Evolutionary conservation across 352 stramenopile species (phyloP).

Genomic region (Blastocystis sp.): DNA sequence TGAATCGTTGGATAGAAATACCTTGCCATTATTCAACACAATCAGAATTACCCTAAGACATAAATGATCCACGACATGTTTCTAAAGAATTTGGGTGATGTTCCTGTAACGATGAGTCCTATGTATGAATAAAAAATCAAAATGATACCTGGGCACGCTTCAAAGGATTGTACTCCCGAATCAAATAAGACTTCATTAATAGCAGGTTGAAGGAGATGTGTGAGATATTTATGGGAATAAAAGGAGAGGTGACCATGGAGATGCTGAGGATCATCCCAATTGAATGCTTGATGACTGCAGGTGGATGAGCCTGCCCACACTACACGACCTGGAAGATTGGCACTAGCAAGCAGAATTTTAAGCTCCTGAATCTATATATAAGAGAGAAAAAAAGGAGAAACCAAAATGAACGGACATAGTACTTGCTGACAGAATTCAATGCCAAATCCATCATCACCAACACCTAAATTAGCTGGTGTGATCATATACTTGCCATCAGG

Average conservation of each 20-base stretch:
- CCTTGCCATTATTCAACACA: background rate
- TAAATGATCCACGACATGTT: conserved; percentile 63
- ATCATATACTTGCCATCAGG: conserved; percentile 47
- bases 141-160: conserved; percentile 42
- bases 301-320: conserved; percentile 59
- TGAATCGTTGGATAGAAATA: conserved; percentile 64
- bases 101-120: conserved; percentile 52
- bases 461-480: conserved; percentile 30
- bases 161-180: conserved; percentile 45
- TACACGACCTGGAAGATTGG: conserved; percentile 62
- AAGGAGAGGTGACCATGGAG: conserved; percentile 53
- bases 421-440: conserved; percentile 66
- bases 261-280: conserved; percentile 64
- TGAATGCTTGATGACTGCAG: conserved; percentile 50
- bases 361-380: conserved; percentile 44
- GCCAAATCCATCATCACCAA: conserved; percentile 32
- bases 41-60: background rate
- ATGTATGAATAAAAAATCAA: background rate
- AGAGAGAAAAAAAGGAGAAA: background rate
- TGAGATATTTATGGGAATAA: conserved; percentile 62
- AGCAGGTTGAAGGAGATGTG: conserved; percentile 59
- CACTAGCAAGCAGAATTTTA: background rate
- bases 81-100: conserved; percentile 51
- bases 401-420: conserved; percentile 55
- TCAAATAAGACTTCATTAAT: background rate